These are phyloP conservation scores for Syzygium jambos DNA, from an alignment of 345 rosid species.

Conservation along the genomic window DNA sequence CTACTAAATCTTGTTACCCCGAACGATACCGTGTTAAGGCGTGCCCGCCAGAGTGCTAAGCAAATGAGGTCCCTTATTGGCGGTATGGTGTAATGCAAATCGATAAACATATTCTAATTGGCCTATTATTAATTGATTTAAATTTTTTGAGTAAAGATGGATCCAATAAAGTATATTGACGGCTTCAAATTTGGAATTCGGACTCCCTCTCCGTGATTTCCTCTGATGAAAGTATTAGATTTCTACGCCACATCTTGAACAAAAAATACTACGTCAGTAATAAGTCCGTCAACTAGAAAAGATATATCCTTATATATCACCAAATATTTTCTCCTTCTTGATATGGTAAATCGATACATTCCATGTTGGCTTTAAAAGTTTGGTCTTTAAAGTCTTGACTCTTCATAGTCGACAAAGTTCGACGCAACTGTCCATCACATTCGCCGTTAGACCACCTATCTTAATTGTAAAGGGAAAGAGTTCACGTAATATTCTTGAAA, in stretches of 20 bases:
- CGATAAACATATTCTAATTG: not conserved
- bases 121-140: not conserved
- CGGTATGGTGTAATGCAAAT: not conserved
- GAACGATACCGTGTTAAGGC: not conserved
- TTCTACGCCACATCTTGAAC: fast-evolving
- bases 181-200: not conserved
- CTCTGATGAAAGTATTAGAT: fast-evolving
- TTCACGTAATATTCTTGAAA: not conserved
- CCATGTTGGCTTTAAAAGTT: not conserved
- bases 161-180: not conserved
- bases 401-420: not conserved
- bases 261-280: not conserved
- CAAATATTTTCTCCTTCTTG: not conserved
- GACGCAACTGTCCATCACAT: not conserved
- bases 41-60: not conserved
- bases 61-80: not conserved
- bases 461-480: not conserved
- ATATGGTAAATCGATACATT: not conserved
- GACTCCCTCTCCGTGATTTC: fast-evolving
- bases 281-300: not conserved
- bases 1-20: not conserved
- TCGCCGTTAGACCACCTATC: not conserved
- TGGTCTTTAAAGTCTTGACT: not conserved
- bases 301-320: not conserved
- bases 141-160: not conserved